Base-by-base conservation (phyloP, 2,329 filamentous ascomycete genomes). In the Penicillium sp. region DNA sequence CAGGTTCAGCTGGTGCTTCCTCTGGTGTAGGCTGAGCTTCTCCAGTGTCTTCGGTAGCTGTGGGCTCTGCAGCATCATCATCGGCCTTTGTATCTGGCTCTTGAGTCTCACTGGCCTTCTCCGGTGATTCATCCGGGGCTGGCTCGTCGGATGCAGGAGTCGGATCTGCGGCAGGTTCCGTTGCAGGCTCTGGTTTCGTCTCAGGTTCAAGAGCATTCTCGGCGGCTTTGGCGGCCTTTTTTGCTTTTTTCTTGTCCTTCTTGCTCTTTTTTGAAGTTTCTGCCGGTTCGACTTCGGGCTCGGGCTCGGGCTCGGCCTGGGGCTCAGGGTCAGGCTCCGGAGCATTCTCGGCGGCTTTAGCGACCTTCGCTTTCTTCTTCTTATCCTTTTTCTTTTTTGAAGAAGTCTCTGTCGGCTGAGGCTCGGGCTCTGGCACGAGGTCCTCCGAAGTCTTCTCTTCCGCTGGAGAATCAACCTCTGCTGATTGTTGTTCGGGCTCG, bases 151-250 rank as follows among this genome's bases (percentile, higher is more conserved):
- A 8, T 45, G 44, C 33, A 30, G 40, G 36, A 38, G 20, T 28
- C 36, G 33, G 13, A 16, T 61, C 61, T 30, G 58, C 55, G 7
- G 56, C 46, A 43, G 50, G 44, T n/a, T 52, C 53, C 7, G 53
- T 27, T 24, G 46, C 47, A 35, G 55, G 13, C 11, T 57, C 53
- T 61, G 63, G 44, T 11, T 46, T 41, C 4, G 33, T 30, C 24
- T 48, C 44, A 9, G 38, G 40, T 6, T 20, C 18, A 4, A 18
- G 13, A 14, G 40, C 56, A 54, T 9, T 51, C 46, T 50, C 49
- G 13, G 45, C 25, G 33, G 27, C 28, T 42, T 53, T 55, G 4
- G 18, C 16, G 20, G 27, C 36, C 38, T 57, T 57, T 14, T 57
- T 57, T 36, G 31, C 35, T 14, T 36, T 39, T 14, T 53, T 53